These are phyloP conservation scores for Sclerotinia glacialis DNA, from an alignment of 2,329 filamentous ascomycete species.

Conservation along the genomic window DNA sequence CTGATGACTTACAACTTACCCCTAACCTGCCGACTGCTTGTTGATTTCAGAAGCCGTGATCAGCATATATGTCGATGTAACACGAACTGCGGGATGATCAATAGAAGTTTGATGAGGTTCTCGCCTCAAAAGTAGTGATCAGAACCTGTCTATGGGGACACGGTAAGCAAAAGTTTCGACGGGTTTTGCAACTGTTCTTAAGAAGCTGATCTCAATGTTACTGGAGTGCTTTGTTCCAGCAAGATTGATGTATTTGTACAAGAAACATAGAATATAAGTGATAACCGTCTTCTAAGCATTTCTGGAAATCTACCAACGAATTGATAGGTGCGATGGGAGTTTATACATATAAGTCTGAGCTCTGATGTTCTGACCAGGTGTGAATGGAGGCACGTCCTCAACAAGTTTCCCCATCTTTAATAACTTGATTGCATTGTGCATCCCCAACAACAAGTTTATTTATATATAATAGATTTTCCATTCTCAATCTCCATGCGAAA, in stretches of 20 bases:
- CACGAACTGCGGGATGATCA: slow-evolving; percentile 15
- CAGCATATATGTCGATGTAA: background rate
- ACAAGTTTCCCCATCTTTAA: slow-evolving; percentile 9
- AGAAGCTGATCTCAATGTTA: background rate
- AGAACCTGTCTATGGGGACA: background rate
- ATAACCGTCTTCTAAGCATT: background rate
- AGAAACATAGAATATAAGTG: background rate
- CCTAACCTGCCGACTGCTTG: background rate
- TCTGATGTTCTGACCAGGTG: background rate
- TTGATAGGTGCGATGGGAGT: background rate
- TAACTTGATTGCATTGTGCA: background rate
- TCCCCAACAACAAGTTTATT: background rate
- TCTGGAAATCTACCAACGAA: background rate
- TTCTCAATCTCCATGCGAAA: background rate
- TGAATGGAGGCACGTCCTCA: background rate
- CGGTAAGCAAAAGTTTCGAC: background rate
- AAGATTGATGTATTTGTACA: background rate
- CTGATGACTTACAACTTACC: background rate
- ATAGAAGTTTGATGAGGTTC: background rate
- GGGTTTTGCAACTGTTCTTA: background rate
- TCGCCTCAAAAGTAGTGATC: background rate
- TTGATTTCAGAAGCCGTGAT: slow-evolving; percentile 5
- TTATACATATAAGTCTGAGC: background rate
- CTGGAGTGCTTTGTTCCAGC: background rate
- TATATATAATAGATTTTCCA: background rate